Evolutionary conservation across 2,329 filamentous ascomycete genomes (phyloP).

Genomic region (Alternaria sp.): DNA sequence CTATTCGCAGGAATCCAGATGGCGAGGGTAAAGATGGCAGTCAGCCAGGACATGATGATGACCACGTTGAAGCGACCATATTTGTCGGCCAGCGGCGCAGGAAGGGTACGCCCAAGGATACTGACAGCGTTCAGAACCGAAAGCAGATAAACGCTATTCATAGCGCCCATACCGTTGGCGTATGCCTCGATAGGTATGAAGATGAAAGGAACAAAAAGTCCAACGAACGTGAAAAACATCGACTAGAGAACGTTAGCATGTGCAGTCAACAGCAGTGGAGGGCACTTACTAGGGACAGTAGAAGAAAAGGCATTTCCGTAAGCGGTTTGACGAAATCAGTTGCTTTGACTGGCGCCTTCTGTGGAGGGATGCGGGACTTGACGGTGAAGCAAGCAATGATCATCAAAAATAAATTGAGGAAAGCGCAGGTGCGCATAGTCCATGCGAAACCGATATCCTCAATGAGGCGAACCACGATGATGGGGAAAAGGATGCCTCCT

Average conservation of each 20-base stretch:
- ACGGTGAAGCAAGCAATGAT: constrained; percentile 61
- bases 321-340: constrained; percentile 27
- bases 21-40: constrained; percentile 55
- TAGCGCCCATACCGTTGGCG: neutral
- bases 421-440: constrained; percentile 58
- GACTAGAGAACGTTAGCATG: constrained; percentile 67
- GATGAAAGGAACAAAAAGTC: constrained; percentile 58
- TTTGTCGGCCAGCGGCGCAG: constrained; percentile 60
- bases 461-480: constrained; percentile 17
- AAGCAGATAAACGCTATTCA: neutral
- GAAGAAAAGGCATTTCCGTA: constrained; percentile 54
- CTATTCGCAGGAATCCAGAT: constrained; percentile 55
- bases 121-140: constrained; percentile 55
- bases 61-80: constrained; percentile 62
- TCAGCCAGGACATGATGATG: constrained; percentile 57
- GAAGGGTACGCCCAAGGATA: constrained; percentile 63
- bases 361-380: constrained; percentile 57
- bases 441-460: constrained; percentile 64
- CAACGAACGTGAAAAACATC: constrained; percentile 57
- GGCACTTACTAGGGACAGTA: constrained; percentile 65
- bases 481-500: constrained; percentile 42
- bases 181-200: too few relatives aligned
- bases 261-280: constrained; percentile 53
- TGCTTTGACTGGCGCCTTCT: constrained; percentile 34
- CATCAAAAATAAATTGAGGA: constrained; percentile 66